Base-by-base conservation (phyloP, 2,329 filamentous ascomycete genomes). In the Fusarium acutatum region DNA sequence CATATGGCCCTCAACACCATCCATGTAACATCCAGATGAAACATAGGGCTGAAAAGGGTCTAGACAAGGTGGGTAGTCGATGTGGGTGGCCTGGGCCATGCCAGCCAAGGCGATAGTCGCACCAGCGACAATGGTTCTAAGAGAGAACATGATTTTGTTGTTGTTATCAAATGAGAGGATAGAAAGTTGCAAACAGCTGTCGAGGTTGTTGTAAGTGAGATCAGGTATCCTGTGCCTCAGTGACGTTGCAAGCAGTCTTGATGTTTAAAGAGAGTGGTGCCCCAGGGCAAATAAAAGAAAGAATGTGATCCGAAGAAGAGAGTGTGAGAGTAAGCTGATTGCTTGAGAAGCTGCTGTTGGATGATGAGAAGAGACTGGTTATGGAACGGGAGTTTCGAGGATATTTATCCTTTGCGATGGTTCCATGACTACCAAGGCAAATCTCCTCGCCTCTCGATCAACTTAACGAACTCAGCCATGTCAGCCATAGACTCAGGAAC, bases 1-100 rank as follows among this genome's bases (percentile, higher is more conserved):
- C 4, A 76, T 73, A 35, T 67, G 77, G 35, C 80, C 81, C 54
- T 62, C 53, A 35, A 68, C 63, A 35, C 73, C 75, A 47, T 87
- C 85, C 62, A 80, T 69, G 78, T 82, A 88, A 79, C 86, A 88
- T 50, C 86, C 86, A n/a, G 82, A 79, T 75, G 84, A 85, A 60
- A 84, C 81, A 69, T 85, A 88, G 3, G 86, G 86, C 71, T 84
- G 81, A 79, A 85, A 87, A 34, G 82, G 77, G 20, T 81, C 78
- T 10, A 83, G 76, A 73, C 86, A 88, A 14, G 84, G 77, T 24
- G 86, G 86, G 13, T 86, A 80, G 67, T 86, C 81, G 49, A 83
- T 75, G 73, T 85, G 83, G 80, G 81, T 83, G 47, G 85, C 86
- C 26, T 81, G 79, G 47, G 82, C 81, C 59, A 76, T 70, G 34